These are phyloP conservation scores for Haplosporangium sp. DNA, from an alignment of 371 early-diverging fungal species.

Conservation along the genomic window DNA sequence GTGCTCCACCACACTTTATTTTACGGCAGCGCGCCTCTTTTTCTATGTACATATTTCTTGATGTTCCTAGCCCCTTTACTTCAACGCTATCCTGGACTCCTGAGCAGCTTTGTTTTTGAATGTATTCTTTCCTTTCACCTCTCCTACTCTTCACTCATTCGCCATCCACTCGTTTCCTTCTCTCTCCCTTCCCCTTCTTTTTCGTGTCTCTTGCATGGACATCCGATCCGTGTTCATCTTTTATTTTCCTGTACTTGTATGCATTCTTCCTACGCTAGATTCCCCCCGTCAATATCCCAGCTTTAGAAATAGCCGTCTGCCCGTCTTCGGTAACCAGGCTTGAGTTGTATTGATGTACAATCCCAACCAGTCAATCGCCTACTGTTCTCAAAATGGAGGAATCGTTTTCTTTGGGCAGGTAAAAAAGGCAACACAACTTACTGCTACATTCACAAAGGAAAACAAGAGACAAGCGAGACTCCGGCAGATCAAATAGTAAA, in stretches of 20 bases:
- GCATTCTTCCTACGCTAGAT: not conserved
- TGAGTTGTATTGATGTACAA: too few relatives aligned
- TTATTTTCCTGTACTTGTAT: not conserved
- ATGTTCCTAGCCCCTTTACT: not conserved
- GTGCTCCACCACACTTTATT: too few relatives aligned
- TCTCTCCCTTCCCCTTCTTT: constrained; percentile 15
- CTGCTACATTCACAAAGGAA: constrained; percentile 3
- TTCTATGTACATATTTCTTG: not conserved
- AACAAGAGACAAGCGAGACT: not conserved
- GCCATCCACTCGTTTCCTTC: not conserved
- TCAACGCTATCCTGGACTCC: constrained; percentile 3
- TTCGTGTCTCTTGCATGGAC: constrained; percentile 12
- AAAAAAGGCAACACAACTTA: too few relatives aligned
- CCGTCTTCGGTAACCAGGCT: too few relatives aligned
- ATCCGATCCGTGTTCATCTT: not conserved
- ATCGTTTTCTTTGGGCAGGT: too few relatives aligned
- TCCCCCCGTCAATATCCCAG: too few relatives aligned
- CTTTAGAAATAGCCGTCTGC: too few relatives aligned
- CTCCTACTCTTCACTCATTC: not conserved
- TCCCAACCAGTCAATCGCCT: too few relatives aligned
- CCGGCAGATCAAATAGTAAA: too few relatives aligned
- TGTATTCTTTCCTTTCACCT: not conserved
- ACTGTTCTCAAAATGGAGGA: too few relatives aligned
- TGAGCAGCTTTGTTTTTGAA: constrained; percentile 1
- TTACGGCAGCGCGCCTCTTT: not conserved